Evolutionary conservation across 768 basidiomycete genomes (phyloP).

Genomic region (Dioszegia hungarica): DNA sequence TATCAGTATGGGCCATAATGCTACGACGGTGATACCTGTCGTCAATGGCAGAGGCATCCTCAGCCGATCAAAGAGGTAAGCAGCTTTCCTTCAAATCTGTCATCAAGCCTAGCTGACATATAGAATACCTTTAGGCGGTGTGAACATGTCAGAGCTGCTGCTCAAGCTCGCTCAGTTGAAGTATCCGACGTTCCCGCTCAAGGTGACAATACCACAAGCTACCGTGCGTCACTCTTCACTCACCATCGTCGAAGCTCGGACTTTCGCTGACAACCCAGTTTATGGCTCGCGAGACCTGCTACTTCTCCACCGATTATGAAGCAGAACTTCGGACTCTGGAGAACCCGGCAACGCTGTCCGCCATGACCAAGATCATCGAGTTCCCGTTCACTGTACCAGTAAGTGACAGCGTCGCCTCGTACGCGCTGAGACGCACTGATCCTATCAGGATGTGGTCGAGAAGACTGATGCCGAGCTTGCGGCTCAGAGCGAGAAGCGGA

Average conservation of each 20-base stretch:
- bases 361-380: slow-evolving; percentile 69
- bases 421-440: not conserved
- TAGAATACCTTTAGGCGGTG: slow-evolving; percentile 91
- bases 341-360: slow-evolving; percentile 62
- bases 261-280: slow-evolving; percentile 56
- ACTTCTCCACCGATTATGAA: slow-evolving; percentile 73
- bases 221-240: slow-evolving; percentile 58
- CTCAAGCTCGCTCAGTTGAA: slow-evolving; percentile 92
- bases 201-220: slow-evolving; percentile 70
- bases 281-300: slow-evolving; percentile 83
- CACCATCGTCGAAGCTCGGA: not conserved
- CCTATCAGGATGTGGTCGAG: slow-evolving; percentile 58
- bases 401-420: slow-evolving; percentile 10
- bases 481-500: slow-evolving; percentile 68
- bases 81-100: too few relatives aligned
- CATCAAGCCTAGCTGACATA: not conserved
- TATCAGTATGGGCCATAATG: slow-evolving; percentile 84
- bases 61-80: slow-evolving; percentile 78
- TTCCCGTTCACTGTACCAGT: slow-evolving; percentile 67
- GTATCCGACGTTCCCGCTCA: slow-evolving; percentile 85
- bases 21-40: slow-evolving; percentile 85
- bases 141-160: slow-evolving; percentile 84
- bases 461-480: slow-evolving; percentile 88
- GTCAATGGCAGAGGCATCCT: slow-evolving; percentile 75
- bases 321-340: slow-evolving; percentile 63